Evolutionary conservation across 371 early-diverging fungal genomes (phyloP), one percentile per base, ranked within the genome.

Genomic region (Zychaea mexicana): DNA sequence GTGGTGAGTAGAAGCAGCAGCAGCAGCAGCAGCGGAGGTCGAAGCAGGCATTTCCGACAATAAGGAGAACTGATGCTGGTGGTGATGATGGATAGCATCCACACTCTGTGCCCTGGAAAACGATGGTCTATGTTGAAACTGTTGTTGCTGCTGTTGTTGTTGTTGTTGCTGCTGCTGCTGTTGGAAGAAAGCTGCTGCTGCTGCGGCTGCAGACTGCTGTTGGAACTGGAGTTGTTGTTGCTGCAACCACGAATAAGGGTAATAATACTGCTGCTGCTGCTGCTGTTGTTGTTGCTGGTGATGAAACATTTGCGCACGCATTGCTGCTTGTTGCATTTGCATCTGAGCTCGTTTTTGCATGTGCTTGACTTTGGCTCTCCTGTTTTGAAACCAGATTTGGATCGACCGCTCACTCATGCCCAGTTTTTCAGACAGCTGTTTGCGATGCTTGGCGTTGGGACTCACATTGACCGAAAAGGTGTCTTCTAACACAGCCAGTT

Each of bases 361-460:
- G 62, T 83, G 90, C 79, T 95, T 96, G 9, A 90, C 90, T 74
- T 96, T 97, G 13, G 97, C 96, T 62, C 99, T 86, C 73, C 95
- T 85, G 85, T 99, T 99, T 77, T 99, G 99, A 83, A 99, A 99
- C 99, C 99, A 99, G 61, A 99, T 96, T 76, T 98, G 97, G 60
- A 99, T 95, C 5, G 95, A 90, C 68, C 95, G 85, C 56, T 90
- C 90, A 42, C 94, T 93, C 96, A 98, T 97, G 57, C 89, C 84
- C 27, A 98, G 85, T 69, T 93, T 88, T 62, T 88, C 87, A 22
- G 95, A 90, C 8, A 98, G 83, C 38, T 88, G 87, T 71, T 92
- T 93, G 53, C 98, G 90, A 55, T 94, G 82, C 62, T 92, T 90
- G 33, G 87, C 88, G 60, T 90, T 90, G 30, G 93, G 93, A 26